Evolutionary conservation across 192 early-diverging fungal species (phyloP).

Genomic region (Linnemannia schmuckeri): DNA sequence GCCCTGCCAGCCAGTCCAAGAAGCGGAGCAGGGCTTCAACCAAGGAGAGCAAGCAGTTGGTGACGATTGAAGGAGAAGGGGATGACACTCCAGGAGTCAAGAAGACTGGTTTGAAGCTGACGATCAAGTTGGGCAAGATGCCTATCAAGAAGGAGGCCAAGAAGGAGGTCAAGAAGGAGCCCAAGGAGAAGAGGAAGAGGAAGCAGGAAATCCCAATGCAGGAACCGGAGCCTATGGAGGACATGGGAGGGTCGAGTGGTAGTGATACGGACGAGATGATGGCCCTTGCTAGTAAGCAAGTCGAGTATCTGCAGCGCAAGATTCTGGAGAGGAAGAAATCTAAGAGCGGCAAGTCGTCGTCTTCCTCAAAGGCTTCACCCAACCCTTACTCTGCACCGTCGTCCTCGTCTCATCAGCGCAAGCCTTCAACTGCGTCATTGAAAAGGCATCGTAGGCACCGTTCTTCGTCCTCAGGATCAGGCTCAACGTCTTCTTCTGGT

Average conservation of each 20-base stretch:
- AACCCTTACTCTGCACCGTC: background rate
- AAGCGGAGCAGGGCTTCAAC: slow-evolving; percentile 34
- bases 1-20: slow-evolving; percentile 37
- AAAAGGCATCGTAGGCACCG: slow-evolving; percentile 29
- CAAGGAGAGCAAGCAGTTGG: slow-evolving; percentile 36
- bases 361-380: slow-evolving; percentile 21
- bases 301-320: slow-evolving; percentile 54
- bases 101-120: slow-evolving; percentile 39
- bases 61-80: slow-evolving; percentile 36
- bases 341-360: slow-evolving; percentile 31
- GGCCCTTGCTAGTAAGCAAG: slow-evolving; percentile 50
- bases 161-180: slow-evolving; percentile 17
- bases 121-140: slow-evolving; percentile 52
- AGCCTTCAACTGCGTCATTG: slow-evolving; percentile 14
- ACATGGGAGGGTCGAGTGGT: slow-evolving; percentile 25
- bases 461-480: slow-evolving; percentile 23
- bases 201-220: background rate
- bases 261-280: slow-evolving; percentile 56
- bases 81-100: slow-evolving; percentile 5
- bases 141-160: slow-evolving; percentile 16
- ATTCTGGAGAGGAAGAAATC: slow-evolving; percentile 47
- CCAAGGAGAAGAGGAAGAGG: slow-evolving; percentile 17
- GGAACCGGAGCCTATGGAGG: slow-evolving; percentile 13
- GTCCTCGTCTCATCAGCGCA: background rate
- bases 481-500: slow-evolving; percentile 29